These are phyloP conservation scores for Mimosa pudica DNA, from an alignment of 306 rosid species.

Conservation along the genomic window DNA sequence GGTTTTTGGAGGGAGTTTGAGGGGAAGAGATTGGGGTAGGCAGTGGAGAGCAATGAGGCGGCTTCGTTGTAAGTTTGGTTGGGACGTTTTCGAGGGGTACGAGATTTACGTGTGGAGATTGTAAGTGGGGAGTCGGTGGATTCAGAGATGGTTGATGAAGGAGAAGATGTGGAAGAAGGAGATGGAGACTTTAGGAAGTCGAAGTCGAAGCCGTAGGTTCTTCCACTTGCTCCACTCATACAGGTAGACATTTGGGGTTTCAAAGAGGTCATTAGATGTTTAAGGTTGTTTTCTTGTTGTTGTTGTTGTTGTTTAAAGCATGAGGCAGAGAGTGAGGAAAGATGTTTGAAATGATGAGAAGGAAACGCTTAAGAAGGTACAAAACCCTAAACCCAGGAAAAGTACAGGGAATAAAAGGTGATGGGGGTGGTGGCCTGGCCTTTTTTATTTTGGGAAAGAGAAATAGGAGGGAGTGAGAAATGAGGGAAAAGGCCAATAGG, in stretches of 20 bases:
- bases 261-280: not conserved
- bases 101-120: slow-evolving; percentile 60
- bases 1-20: slow-evolving; percentile 45
- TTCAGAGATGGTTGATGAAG: slow-evolving; percentile 69
- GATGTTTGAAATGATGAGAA: not conserved
- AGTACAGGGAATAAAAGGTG: slow-evolving; percentile 18
- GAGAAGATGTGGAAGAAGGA: slow-evolving; percentile 55
- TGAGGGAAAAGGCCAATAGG: slow-evolving; percentile 42
- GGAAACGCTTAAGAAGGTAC: not conserved
- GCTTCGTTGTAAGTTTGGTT: slow-evolving; percentile 85
- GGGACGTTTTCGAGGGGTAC: slow-evolving; percentile 80
- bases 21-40: slow-evolving; percentile 70
- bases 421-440: not conserved
- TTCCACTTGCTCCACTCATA: slow-evolving; percentile 54
- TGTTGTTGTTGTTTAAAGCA: not conserved
- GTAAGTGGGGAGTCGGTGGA: slow-evolving; percentile 54
- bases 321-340: not conserved
- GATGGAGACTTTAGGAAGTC: slow-evolving; percentile 63
- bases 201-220: slow-evolving; percentile 62
- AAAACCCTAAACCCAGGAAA: slow-evolving; percentile 66
- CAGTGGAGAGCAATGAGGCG: slow-evolving; percentile 67
- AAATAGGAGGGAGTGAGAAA: not conserved
- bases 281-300: not conserved
- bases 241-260: slow-evolving; percentile 60
- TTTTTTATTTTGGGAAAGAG: not conserved